Evolutionary conservation across 2,329 filamentous ascomycete genomes (phyloP).

Genomic region (Neofusicoccum cordaticola): DNA sequence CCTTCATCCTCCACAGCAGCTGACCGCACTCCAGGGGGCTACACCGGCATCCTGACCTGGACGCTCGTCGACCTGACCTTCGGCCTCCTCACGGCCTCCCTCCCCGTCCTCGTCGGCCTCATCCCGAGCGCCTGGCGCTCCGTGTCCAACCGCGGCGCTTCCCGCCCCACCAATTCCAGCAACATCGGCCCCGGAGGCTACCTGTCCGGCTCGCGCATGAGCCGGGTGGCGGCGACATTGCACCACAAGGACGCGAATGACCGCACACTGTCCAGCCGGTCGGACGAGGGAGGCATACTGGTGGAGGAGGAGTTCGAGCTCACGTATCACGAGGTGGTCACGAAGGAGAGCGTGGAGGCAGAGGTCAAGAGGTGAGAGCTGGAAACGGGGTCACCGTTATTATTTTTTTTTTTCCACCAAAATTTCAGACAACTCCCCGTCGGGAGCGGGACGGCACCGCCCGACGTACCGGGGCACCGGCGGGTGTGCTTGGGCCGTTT

Average conservation of each 20-base stretch:
- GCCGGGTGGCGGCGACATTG: neutral
- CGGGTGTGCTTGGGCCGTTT: too few relatives aligned
- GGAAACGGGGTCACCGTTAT: neutral
- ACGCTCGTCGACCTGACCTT: slow-evolving; percentile 13
- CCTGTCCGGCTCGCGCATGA: neutral
- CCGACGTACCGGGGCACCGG: too few relatives aligned
- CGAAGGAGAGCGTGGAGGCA: neutral
- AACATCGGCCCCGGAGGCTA: neutral
- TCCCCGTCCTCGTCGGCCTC: slow-evolving; percentile 10
- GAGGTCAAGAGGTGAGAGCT: neutral
- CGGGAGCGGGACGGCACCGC: too few relatives aligned
- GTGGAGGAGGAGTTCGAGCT: slow-evolving; percentile 7
- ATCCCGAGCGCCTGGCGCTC: slow-evolving; percentile 2
- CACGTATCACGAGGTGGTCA: neutral
- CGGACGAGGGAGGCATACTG: neutral
- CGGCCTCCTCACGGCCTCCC: slow-evolving; percentile 5
- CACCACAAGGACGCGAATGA: too few relatives aligned
- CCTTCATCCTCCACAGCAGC: neutral
- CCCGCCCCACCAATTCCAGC: neutral
- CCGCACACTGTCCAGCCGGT: neutral
- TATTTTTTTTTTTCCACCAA: neutral
- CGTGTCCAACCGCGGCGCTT: neutral
- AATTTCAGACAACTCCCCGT: neutral
- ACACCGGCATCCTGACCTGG: slow-evolving; percentile 12
- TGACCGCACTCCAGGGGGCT: neutral